Percentiles rank a stretch among this genome's conserved stretches.
These are phyloP conservation scores for Microcyclospora tardicrescens DNA, from an alignment of 2,329 filamentous ascomycete species.

Conservation along the genomic window DNA sequence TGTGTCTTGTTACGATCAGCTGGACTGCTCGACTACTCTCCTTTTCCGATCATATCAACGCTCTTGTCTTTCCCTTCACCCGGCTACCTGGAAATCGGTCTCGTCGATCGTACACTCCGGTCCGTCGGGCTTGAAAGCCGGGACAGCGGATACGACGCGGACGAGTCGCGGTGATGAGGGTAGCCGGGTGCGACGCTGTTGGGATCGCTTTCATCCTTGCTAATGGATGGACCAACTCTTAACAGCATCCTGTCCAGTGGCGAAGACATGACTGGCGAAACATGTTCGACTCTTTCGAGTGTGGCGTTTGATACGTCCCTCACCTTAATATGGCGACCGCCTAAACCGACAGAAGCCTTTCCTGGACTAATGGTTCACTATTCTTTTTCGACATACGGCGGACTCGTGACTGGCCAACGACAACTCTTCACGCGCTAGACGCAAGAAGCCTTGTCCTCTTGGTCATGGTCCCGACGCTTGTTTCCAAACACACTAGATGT, in stretches of 20 bases:
- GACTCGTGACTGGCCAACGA: slow-evolving; percentile 5
- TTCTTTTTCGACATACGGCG: slow-evolving; percentile 4
- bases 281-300: too few relatives aligned
- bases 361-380: background rate
- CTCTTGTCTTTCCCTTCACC: too few relatives aligned
- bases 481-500: slow-evolving; percentile 20
- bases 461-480: slow-evolving; percentile 11
- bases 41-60: too few relatives aligned
- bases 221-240: too few relatives aligned
- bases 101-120: slow-evolving; percentile 10
- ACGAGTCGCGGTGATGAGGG: slow-evolving; percentile 7
- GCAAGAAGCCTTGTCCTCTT: too few relatives aligned
- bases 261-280: too few relatives aligned
- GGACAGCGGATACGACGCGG: slow-evolving; percentile 12
- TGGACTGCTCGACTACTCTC: too few relatives aligned
- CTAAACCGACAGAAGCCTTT: background rate
- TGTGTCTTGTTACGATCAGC: too few relatives aligned
- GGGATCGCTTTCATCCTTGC: background rate
- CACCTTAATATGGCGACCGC: slow-evolving; percentile 6
- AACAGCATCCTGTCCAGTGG: too few relatives aligned
- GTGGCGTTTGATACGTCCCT: background rate
- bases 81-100: slow-evolving; percentile 3
- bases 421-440: background rate
- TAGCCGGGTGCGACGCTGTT: background rate
- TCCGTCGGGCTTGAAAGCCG: slow-evolving; percentile 4